These are phyloP conservation scores for Clarireedia sp. DNA, from an alignment of 2,329 filamentous ascomycete genomes.

Conservation along the genomic window DNA sequence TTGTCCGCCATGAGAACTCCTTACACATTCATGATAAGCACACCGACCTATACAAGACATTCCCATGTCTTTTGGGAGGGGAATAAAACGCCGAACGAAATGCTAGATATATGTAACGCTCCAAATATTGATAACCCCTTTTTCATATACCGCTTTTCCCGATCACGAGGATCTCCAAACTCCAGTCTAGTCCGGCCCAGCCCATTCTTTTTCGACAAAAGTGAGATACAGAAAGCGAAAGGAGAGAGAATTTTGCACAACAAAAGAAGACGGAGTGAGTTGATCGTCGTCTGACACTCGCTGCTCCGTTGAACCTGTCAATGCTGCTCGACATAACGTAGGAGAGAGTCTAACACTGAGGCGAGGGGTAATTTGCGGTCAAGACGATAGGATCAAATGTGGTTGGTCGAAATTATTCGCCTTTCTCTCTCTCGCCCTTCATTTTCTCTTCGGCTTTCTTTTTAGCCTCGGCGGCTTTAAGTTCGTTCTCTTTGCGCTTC, in stretches of 20 bases:
- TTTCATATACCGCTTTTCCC: not conserved
- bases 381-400: not conserved
- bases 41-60: conserved; percentile 1
- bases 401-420: not conserved
- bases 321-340: no score
- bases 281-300: no score
- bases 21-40: not conserved
- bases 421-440: not conserved
- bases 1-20: not conserved
- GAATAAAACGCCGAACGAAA: conserved; percentile 8
- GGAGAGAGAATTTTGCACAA: not conserved
- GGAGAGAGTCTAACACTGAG: no score
- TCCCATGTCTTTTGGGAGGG: not conserved
- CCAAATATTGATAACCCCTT: not conserved
- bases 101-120: not conserved
- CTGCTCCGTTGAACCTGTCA: no score
- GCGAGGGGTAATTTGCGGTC: not conserved
- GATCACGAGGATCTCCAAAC: not conserved
- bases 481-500: conserved; percentile 6
- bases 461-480: conserved; percentile 4
- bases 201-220: not conserved
- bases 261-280: no score
- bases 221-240: not conserved
- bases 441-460: conserved; percentile 4
- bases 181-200: not conserved